Conservation (phyloP, 257 asterid genomes). For the Rubia yunnanensis region DNA sequence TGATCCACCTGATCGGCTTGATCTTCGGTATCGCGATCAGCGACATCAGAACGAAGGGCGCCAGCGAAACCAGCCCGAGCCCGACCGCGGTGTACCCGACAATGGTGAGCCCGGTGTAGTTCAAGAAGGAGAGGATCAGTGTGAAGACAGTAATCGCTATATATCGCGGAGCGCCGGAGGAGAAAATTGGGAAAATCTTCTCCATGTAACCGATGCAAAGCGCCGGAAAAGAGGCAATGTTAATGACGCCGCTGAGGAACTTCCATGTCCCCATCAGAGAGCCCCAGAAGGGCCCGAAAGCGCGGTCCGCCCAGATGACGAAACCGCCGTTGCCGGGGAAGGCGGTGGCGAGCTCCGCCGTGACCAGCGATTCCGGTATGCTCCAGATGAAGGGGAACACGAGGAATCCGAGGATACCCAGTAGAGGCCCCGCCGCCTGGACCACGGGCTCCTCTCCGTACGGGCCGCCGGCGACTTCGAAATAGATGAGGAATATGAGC, state of each 20-base stretch:
- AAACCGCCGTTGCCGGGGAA: conserved; percentile 87
- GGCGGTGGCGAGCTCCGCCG: conserved; percentile 83
- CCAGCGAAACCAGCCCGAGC: conserved; percentile 50
- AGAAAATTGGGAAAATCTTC: conserved; percentile 47
- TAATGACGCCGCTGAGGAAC: conserved; percentile 68
- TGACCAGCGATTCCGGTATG: conserved; percentile 72
- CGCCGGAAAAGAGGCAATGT: conserved; percentile 67
- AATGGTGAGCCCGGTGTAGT: conserved; percentile 51
- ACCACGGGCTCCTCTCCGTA: conserved; percentile 90
- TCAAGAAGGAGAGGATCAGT: conserved; percentile 27
- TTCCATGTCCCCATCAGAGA: conserved; percentile 77
- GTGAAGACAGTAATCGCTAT: conserved; percentile 44
- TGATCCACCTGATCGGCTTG: conserved; percentile 47
- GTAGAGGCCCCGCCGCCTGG: conserved; percentile 67
- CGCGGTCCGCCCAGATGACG: conserved; percentile 81
- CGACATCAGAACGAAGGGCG: conserved; percentile 56
- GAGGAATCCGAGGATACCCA: conserved; percentile 73
- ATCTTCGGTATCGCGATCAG: conserved; percentile 58
- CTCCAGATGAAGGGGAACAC: conserved; percentile 88
- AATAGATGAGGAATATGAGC: conserved; percentile 71
- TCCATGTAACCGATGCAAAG: conserved; percentile 50
- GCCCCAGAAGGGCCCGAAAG: conserved; percentile 80
- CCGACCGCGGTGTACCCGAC: conserved; percentile 60
- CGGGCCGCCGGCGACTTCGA: conserved; percentile 90
- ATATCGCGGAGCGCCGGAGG: conserved; percentile 30